Conservation (phyloP, 1,139 yeast genomes). For the Lodderomyces beijingensis region DNA sequence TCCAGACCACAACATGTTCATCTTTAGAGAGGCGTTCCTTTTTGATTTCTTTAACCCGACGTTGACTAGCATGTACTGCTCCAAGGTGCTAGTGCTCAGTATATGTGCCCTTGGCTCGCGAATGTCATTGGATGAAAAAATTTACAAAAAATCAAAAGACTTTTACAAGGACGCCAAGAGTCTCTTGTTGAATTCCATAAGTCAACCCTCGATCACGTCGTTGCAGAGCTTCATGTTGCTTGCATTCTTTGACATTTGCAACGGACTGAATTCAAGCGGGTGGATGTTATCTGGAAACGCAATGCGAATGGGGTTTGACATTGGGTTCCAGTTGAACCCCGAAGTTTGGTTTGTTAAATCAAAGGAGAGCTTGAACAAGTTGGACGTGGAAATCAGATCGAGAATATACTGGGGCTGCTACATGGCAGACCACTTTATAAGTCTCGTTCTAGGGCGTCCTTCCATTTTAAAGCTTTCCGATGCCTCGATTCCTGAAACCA, state of each 20-base stretch:
- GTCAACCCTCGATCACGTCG: conserved; percentile 39
- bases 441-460: conserved; percentile 56
- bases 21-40: conserved; percentile 62
- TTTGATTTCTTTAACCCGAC: conserved; percentile 52
- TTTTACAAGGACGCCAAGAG: conserved; percentile 46
- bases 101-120: conserved; percentile 56
- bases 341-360: conserved; percentile 48
- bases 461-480: conserved; percentile 53
- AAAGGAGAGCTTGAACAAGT: conserved; percentile 24
- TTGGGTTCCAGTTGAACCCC: conserved; percentile 63
- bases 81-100: conserved; percentile 48
- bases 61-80: conserved; percentile 45
- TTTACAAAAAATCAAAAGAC: conserved; percentile 32
- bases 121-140: conserved; percentile 41
- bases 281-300: conserved; percentile 64
- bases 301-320: conserved; percentile 59
- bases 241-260: conserved; percentile 55
- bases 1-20: conserved; percentile 59
- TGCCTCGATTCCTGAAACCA: conserved; percentile 58
- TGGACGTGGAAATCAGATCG: conserved; percentile 52
- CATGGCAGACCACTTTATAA: conserved; percentile 60
- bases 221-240: conserved; percentile 47
- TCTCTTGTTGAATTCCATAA: conserved; percentile 36
- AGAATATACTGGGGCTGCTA: conserved; percentile 68
- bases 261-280: conserved; percentile 53